Conservation (phyloP, 352 stramenopile genomes). For the Phytophthora agathidicida region DNA sequence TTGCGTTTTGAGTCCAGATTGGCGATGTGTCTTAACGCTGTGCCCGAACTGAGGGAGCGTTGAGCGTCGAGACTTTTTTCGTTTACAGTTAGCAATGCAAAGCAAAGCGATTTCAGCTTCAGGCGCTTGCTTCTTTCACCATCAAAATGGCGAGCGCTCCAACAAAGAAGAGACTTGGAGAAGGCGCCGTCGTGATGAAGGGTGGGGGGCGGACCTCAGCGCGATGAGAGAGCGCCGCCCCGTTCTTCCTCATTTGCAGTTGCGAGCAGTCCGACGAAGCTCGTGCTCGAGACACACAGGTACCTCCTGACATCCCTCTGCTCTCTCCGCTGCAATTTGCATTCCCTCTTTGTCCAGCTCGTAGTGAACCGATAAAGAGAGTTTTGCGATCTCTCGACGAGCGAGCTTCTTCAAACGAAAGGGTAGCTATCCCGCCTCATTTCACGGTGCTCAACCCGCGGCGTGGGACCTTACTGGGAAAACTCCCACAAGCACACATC, state of each 20-base stretch:
- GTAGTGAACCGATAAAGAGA: conserved; percentile 2
- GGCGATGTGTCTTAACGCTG: too few relatives aligned
- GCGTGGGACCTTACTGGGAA: conserved; percentile 21
- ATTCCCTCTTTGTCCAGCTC: conserved; percentile 16
- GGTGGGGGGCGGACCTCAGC: conserved; percentile 33
- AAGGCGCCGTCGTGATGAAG: conserved; percentile 23
- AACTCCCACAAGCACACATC: conserved; percentile 18
- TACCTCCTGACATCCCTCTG: conserved; percentile 21
- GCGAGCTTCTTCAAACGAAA: conserved; percentile 1
- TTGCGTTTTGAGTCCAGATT: too few relatives aligned
- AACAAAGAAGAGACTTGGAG: conserved; percentile 32
- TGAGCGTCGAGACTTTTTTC: too few relatives aligned
- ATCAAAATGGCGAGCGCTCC: conserved; percentile 16
- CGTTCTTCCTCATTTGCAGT: conserved; percentile 42
- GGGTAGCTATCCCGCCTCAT: neutral
- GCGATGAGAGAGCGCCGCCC: conserved; percentile 17
- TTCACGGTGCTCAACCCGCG: conserved; percentile 2
- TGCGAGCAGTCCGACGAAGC: conserved; percentile 30
- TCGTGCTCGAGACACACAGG: conserved; percentile 16
- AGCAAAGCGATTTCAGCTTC: conserved; percentile 9
- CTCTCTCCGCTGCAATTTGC: conserved; percentile 31
- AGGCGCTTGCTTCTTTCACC: conserved; percentile 24
- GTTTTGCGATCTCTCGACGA: conserved; percentile 17
- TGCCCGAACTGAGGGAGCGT: too few relatives aligned
- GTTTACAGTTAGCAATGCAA: too few relatives aligned